These are phyloP conservation scores for Prinsepia uniflora DNA, from an alignment of 306 rosid genomes.

Conservation along the genomic window DNA sequence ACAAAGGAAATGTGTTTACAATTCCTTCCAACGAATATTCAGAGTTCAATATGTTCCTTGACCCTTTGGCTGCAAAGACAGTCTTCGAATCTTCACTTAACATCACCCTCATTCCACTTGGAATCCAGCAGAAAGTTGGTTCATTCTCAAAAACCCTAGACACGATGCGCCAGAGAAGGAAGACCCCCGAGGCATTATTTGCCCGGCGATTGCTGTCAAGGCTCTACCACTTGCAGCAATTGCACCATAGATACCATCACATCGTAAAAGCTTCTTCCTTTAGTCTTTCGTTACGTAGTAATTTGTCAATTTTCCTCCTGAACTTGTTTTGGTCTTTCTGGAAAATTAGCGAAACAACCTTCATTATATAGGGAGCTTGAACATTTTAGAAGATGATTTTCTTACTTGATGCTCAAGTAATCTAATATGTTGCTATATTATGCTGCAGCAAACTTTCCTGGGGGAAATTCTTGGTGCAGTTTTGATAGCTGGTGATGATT, in stretches of 20 bases:
- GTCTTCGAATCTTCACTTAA: conserved; percentile 55
- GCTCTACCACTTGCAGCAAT: conserved; percentile 46
- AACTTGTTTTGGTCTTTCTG: too few species aligned
- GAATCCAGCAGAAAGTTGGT: conserved; percentile 48
- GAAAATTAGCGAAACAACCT: too few species aligned
- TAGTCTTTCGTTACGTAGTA: background rate
- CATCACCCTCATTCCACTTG: conserved; percentile 70
- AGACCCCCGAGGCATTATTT: conserved; percentile 64
- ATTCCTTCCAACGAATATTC: conserved; percentile 67
- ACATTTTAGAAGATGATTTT: background rate
- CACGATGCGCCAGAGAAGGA: conserved; percentile 20
- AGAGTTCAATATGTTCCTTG: conserved; percentile 85
- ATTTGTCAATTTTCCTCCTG: too few species aligned
- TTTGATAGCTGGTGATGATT: conserved; percentile 31
- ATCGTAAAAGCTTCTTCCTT: conserved; percentile 42
- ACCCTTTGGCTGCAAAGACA: conserved; percentile 72
- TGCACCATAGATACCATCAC: conserved; percentile 56
- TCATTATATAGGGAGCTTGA: background rate
- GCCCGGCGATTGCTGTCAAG: conserved; percentile 38
- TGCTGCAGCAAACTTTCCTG: conserved; percentile 61
- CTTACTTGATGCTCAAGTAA: background rate
- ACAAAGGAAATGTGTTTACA: conserved; percentile 72
- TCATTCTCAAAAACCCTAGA: conserved; percentile 41
- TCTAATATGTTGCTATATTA: conserved; percentile 11
- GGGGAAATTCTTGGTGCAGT: conserved; percentile 77